Base-by-base conservation (phyloP, 2,329 filamentous ascomycete genomes). In the Clonostachys chloroleuca region DNA sequence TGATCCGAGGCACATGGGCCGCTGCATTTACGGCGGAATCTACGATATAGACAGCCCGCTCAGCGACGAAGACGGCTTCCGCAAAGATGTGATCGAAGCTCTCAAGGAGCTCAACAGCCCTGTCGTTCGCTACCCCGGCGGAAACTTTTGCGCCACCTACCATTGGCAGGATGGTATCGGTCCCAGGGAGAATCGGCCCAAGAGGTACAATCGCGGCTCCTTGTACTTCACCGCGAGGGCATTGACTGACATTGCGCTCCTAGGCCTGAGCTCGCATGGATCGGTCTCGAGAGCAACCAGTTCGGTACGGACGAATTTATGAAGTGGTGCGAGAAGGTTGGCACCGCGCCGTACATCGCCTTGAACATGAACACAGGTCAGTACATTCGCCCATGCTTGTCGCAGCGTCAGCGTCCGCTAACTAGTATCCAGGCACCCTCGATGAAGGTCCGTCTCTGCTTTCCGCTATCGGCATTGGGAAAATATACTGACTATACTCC, bases 231-330 rank as follows among this genome's bases (percentile, higher is more conserved):
- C 45, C 18, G 3, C 18, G 34, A 34, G 30, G 34, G 39, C 24
- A 14, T n/a, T 41, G 17, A 47, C 34, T 14, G 30, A 16, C n/a
- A 37, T 43, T 10, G 12, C 34, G 6, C n/a, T 43, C 57, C 17
- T 24, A 77, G 85, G 55, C 85, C 83, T 2, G 89, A 94, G 59
- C 75, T 94, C 46, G 89, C 89, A 6, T 94, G 89, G 89, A 72
- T 87, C 17, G 86, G 84, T 34, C 79, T 80, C 2, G 89, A 94
- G 69, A 80, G 75, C 30, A 94, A 94, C 62, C 73, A 85, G 51
- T 92, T 94, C 58, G 89, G 89, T 48, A 94, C 89, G 1, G 87
- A 94, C 63, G 89, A 94, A 70, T 94, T 94, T 66, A 81, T 94
- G 77, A 77, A 84, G 55, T 92, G 87, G 87, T 89, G 88, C 52